Base-by-base conservation (phyloP, 805 yeast genomes). In the Metschnikowia henanensis region DNA sequence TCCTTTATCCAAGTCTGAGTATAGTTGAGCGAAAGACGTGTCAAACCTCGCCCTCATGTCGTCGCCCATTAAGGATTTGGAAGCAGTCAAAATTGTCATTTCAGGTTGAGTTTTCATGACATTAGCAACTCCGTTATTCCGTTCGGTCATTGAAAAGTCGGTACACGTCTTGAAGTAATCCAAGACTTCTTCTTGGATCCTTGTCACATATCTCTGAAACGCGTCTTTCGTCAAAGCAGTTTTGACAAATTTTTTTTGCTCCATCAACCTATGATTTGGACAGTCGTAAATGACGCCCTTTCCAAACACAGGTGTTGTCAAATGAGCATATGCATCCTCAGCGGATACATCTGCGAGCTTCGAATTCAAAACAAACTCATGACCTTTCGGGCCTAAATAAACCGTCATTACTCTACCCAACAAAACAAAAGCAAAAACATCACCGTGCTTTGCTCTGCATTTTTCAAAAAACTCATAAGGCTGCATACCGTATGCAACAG, bases 301-400 rank as follows among this genome's bases (percentile, higher is more conserved):
- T 57, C 99, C 99, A 56, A 94, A 94, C 13, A 90, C 97, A 12
- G 99, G 99, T n/a, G 98, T 92, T n/a, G 99, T 94, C 67, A 94
- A 77, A 63, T 91, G 97, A 50, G 84, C 77, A 72, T 94, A 94
- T 30, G 97, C 98, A 37, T 87, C 97, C 65, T 94, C 98, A 37
- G 99, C 99, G 37, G 90, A 83, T 19, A 91, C 98, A 57, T 89
- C 96, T 23, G 83, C 79, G 41, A 86, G 75, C 68, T 87, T 91
- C 33, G 96, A 88, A 66, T 94, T 94, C 56, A 94, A 81, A 35
- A 92, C 89, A 62, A 94, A 91, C 65, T 94, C 99, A 66, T 94
- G 97, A 54, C 99, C 99, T 68, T 87, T 87, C 56, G 98, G 97
- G 38, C 98, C 99, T 57, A 94, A 73, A 61, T 88, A 90, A 44